phyloP scores from a whole-genome alignment of 306 rosid genomes.

The Vigna reflexopilosa region DNA sequence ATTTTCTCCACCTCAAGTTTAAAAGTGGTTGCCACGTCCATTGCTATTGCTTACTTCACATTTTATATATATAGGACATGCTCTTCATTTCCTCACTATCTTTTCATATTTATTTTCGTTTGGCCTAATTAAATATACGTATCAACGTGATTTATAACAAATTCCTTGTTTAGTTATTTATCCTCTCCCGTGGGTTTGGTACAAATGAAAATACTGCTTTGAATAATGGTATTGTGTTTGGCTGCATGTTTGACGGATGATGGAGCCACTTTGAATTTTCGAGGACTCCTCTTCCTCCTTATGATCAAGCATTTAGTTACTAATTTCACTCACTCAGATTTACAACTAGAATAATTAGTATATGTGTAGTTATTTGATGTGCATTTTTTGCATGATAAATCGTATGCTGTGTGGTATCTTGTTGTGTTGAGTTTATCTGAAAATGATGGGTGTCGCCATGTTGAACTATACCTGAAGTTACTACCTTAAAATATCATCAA shows the following conservation, averaged over 20 bases:
- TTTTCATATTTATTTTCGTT: neutral
- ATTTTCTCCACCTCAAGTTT: constrained; percentile 16
- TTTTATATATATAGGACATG: constrained; percentile 51
- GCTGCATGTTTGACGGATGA: constrained; percentile 35
- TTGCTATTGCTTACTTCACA: constrained; percentile 46
- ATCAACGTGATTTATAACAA: neutral
- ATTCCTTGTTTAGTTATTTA: neutral
- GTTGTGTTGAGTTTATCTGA: constrained; percentile 13
- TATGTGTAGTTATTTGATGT: neutral
- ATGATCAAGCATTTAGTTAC: neutral
- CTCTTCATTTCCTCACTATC: neutral
- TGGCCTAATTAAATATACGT: neutral
- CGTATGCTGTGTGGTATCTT: neutral
- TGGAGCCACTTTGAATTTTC: constrained; percentile 43
- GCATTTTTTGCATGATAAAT: neutral
- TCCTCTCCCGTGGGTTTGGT: constrained; percentile 41
- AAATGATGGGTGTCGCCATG: neutral
- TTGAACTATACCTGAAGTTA: constrained; percentile 12
- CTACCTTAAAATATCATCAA: neutral
- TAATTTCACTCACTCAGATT: neutral
- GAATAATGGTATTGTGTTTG: constrained; percentile 26
- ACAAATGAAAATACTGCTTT: constrained; percentile 29
- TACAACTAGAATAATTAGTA: neutral
- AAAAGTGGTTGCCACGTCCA: constrained; percentile 73
- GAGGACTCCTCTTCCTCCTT: constrained; percentile 19